These are phyloP conservation scores for Fusarium algeriense DNA, from an alignment of 2,329 filamentous ascomycete species.

Conservation along the genomic window DNA sequence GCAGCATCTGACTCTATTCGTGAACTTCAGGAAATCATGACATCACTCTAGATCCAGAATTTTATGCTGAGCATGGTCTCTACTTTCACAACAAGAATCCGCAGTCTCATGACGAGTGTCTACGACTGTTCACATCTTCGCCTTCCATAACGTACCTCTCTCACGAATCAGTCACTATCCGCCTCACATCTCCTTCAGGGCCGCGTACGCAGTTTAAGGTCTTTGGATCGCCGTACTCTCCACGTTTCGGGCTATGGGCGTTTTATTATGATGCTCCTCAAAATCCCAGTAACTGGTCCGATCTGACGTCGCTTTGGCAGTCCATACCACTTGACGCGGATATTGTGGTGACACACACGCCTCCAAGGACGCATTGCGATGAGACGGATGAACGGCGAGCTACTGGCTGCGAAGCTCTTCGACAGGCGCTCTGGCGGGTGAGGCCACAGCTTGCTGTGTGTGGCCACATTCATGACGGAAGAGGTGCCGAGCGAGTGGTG, in stretches of 20 bases:
- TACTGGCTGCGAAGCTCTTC: slow-evolving; percentile 71
- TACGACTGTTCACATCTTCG: slow-evolving; percentile 65
- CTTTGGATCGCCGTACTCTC: slow-evolving; percentile 79
- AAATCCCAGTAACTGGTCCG: slow-evolving; percentile 25
- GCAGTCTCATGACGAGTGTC: slow-evolving; percentile 66
- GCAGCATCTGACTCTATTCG: slow-evolving; percentile 15
- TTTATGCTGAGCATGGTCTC: slow-evolving; percentile 66
- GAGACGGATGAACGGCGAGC: slow-evolving; percentile 54
- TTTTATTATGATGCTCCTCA: slow-evolving; percentile 68
- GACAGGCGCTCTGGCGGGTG: slow-evolving; percentile 68
- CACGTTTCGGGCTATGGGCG: slow-evolving; percentile 69
- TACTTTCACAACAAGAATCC: slow-evolving; percentile 68
- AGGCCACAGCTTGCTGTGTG: slow-evolving; percentile 75
- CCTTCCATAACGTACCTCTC: slow-evolving; percentile 73
- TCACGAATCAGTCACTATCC: slow-evolving; percentile 67
- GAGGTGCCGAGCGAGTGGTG: slow-evolving; percentile 71
- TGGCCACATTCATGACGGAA: slow-evolving; percentile 77
- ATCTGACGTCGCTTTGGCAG: slow-evolving; percentile 66
- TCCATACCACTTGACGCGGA: slow-evolving; percentile 71
- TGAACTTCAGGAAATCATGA: slow-evolving; percentile 77
- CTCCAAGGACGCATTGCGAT: slow-evolving; percentile 72
- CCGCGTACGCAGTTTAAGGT: slow-evolving; percentile 72
- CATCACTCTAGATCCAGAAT: slow-evolving; percentile 74
- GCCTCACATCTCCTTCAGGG: slow-evolving; percentile 65
- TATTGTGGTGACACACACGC: slow-evolving; percentile 78